Evolutionary conservation across 768 basidiomycete genomes (phyloP).

Genomic region (Phylloporus arenicola): DNA sequence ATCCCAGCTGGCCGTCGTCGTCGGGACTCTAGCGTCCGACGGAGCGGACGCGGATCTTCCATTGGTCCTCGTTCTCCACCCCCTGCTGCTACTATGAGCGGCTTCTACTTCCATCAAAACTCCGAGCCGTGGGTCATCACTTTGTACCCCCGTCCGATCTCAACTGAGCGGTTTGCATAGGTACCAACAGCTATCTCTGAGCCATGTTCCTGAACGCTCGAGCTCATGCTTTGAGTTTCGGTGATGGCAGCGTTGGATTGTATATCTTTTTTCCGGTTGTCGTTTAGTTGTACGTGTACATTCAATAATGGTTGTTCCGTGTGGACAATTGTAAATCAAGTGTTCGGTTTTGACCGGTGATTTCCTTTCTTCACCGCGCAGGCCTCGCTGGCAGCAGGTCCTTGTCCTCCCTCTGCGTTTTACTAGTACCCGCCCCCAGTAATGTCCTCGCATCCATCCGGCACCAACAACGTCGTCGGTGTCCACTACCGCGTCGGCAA

Average conservation of each 20-base stretch:
- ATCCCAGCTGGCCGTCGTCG: constrained; percentile 32
- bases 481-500: constrained; percentile 97
- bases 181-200: constrained; percentile 84
- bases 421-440: constrained; percentile 12
- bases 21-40: constrained; percentile 45
- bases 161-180: constrained; percentile 33
- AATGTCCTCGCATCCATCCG: constrained; percentile 54
- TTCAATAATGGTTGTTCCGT: not conserved
- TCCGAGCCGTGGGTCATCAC: constrained; percentile 75
- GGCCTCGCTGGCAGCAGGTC: constrained; percentile 23
- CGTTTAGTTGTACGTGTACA: constrained; percentile 17
- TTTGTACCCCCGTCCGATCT: constrained; percentile 1
- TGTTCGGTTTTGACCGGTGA: constrained; percentile 30
- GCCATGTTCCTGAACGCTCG: constrained; percentile 67
- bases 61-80: constrained; percentile 42
- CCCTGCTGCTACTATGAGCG: constrained; percentile 70
- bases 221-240: constrained; percentile 86
- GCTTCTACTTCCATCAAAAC: constrained; percentile 92
- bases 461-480: constrained; percentile 78
- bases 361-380: constrained; percentile 29
- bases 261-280: constrained; percentile 12
- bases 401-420: constrained; percentile 1
- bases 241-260: constrained; percentile 30
- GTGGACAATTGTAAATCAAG: not conserved
- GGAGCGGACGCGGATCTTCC: constrained; percentile 42